Base-by-base conservation (phyloP, 768 basidiomycete genomes). In the Suillus lakei region DNA sequence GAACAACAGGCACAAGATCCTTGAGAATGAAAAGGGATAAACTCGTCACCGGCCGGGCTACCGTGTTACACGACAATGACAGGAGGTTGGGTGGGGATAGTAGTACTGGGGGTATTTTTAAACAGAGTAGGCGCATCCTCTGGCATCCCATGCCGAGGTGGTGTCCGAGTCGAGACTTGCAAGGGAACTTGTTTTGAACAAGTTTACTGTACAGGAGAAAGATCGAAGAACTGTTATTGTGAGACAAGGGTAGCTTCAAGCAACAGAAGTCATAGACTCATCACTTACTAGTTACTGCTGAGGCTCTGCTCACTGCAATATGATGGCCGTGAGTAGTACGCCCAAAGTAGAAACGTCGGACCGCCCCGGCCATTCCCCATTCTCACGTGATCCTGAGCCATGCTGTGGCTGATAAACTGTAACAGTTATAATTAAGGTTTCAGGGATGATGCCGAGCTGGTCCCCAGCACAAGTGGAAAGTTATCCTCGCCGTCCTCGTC, bases 381-480 rank as follows among this genome's bases (percentile, higher is more conserved):
- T n/a, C 23, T 63, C 65, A 68, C 65, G 66, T 75, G 58, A 32
- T 1, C 3, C 12, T 5, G 2, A 18, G n/a, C 12, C 16, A 38
- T 54, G 1, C 5, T 66, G 76, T 76, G 77, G 73, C 74, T 75
- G 76, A 76, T 77, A 74, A 81, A 83, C 81, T 83, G 70, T 77
- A 72, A 79, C 72, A 82, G 77, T 77, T 72, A 39, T 44, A 26
- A 62, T 58, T 69, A 85, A 84, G 80, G 83, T 85, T 83, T 75
- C 69, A n/a, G 70, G 78, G 74, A 70, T 72, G 70, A 76, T 69
- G 73, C 80, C 76, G 74, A 53, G 15, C 61, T 34, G 12, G 26
- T 58, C 28, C 56, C 58, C 66, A 69, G 62, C 64, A 62, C 1
- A 23, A n/a, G 58, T 69, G 34, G 1, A 62, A 63, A 61, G 63